Base-by-base conservation (phyloP, 192 early-diverging fungal genomes). In the Coemansia sp. region DNA sequence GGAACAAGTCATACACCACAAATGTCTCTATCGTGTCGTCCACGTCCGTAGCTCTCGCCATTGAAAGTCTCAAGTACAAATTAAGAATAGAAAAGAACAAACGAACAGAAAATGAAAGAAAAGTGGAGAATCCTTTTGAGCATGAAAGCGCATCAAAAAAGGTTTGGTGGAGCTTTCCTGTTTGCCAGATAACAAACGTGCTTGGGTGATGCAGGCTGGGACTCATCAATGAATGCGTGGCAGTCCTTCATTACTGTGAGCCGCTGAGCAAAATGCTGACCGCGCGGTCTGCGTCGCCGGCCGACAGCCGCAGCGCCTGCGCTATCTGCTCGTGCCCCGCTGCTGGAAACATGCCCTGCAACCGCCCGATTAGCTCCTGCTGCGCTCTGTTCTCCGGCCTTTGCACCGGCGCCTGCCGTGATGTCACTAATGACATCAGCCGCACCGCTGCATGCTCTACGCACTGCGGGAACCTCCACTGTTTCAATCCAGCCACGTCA, bases 1-100 rank as follows among this genome's bases (percentile, higher is more conserved):
- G 70, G 32, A 86, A 81, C 53, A 89, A 49, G 75, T 93, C 90
- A 73, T 93, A 93, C 58, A 84, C 41, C 10, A 83, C 39, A 63
- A 66, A 74, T 27, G 50, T 62, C 50, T 66, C 66, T 38, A 25
- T 27, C 43, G 43, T 45, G 43, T 45, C 43, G 43, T 45, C 43
- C 21, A 3, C 23, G 32, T 32, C 32, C 32, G 32, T 32, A 32
- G 32, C 32, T 32, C 32, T 6, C 1, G 32, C 32, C 32, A 32
- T 32, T 32, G 6, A 7, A 32, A 32, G 32, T 32, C 32, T 32
- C 32, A 32, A 32, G 6, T 32, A 32, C 32, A 32, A 32, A 32
- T 32, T 32, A 32, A 10, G 22, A 29, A 23, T 25, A 63, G 45
- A 21, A 58, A 56, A 57, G 17, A 25, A 2, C 29, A 37, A 12